Conservation (phyloP, 2,329 filamentous ascomycete species). For the Beauveria medogensis region DNA sequence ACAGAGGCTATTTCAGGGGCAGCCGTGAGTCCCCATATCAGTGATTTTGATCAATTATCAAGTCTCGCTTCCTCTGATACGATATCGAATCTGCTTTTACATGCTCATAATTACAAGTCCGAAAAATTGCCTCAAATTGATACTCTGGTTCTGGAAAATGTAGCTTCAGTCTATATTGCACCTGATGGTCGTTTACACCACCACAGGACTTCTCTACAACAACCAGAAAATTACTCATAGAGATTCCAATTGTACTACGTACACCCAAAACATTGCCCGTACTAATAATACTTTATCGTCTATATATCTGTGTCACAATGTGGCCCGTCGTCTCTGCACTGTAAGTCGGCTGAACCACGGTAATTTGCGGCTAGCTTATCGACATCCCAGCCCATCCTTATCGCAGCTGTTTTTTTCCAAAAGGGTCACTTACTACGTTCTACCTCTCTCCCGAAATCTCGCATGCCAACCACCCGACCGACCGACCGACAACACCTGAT, state of each 20-base stretch:
- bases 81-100: too few relatives aligned
- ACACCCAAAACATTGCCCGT: background rate
- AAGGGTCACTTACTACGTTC: background rate
- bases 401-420: slow-evolving; percentile 10
- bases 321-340: background rate
- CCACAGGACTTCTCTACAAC: background rate
- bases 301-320: background rate
- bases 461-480: background rate
- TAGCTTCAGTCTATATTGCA: background rate
- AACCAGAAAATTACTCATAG: background rate
- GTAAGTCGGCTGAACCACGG: slow-evolving; percentile 9
- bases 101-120: too few relatives aligned
- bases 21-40: too few relatives aligned
- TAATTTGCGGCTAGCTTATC: slow-evolving; percentile 3
- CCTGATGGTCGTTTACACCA: background rate
- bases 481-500: background rate
- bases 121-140: background rate
- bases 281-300: background rate
- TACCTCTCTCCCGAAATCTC: background rate
- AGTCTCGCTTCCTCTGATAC: too few relatives aligned
- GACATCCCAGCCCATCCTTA: background rate
- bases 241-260: background rate
- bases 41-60: too few relatives aligned
- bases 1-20: too few relatives aligned
- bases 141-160: background rate